Conservation (phyloP, 768 basidiomycete genomes). For the Tylopilus sp. region DNA sequence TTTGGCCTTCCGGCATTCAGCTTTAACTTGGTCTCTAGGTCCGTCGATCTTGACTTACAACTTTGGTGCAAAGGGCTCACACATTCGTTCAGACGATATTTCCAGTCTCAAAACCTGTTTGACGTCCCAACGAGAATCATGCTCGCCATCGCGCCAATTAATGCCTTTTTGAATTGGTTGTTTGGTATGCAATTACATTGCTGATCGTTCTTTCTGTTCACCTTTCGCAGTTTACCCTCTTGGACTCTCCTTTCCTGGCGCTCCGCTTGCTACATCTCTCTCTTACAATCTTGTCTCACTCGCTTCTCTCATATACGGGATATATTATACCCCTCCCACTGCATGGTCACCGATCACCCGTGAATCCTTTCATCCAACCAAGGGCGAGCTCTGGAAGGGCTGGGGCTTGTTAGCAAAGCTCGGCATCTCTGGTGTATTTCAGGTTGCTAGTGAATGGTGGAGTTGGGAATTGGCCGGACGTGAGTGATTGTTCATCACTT, state of each 20-base stretch:
- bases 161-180: slow-evolving; percentile 76
- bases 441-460: slow-evolving; percentile 95
- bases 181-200: slow-evolving; percentile 51
- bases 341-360: slow-evolving; percentile 64
- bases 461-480: slow-evolving; percentile 83
- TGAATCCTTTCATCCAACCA: slow-evolving; percentile 43
- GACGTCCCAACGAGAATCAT: slow-evolving; percentile 82
- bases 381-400: slow-evolving; percentile 58
- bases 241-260: slow-evolving; percentile 86
- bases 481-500: slow-evolving; percentile 10
- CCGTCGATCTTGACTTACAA: slow-evolving; percentile 40
- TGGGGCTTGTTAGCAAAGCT: slow-evolving; percentile 69
- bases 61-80: neutral
- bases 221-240: slow-evolving; percentile 41
- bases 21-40: slow-evolving; percentile 57
- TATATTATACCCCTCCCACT: slow-evolving; percentile 53
- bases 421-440: slow-evolving; percentile 77
- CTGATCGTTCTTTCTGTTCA: neutral
- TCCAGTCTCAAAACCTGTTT: slow-evolving; percentile 87
- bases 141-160: slow-evolving; percentile 79
- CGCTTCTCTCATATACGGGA: slow-evolving; percentile 58
- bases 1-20: slow-evolving; percentile 77
- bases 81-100: slow-evolving; percentile 36
- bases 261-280: slow-evolving; percentile 84
- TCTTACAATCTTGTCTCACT: slow-evolving; percentile 83